phyloP scores from a whole-genome alignment of 768 basidiomycete species.

The Phlebiopsis gigantea region DNA sequence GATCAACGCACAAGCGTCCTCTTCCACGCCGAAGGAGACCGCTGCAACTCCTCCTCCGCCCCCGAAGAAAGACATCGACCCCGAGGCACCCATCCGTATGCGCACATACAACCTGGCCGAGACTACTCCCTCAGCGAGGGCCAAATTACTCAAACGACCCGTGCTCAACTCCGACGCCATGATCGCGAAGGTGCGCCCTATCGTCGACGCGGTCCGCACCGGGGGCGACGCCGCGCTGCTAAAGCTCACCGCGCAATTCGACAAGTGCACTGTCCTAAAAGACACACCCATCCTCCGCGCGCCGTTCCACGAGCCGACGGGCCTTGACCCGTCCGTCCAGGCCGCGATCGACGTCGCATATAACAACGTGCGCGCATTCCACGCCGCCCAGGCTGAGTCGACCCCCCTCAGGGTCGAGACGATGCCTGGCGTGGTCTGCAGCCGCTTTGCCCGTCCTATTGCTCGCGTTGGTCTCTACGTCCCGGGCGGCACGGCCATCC shows the following conservation, averaged over 20 bases:
- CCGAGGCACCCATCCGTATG: slow-evolving; percentile 64
- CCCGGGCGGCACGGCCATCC: slow-evolving; percentile 93
- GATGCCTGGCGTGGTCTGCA: slow-evolving; percentile 96
- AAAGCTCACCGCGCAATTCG: slow-evolving; percentile 90
- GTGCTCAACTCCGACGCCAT: slow-evolving; percentile 85
- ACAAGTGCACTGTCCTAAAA: slow-evolving; percentile 68
- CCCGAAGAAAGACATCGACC: slow-evolving; percentile 18
- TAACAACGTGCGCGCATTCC: slow-evolving; percentile 87
- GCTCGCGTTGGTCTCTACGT: slow-evolving; percentile 95
- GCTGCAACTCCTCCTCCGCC: slow-evolving; percentile 20
- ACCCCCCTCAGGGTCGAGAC: slow-evolving; percentile 82
- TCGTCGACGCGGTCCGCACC: slow-evolving; percentile 80
- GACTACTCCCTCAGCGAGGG: slow-evolving; percentile 47
- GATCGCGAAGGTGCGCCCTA: slow-evolving; percentile 91
- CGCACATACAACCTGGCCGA: slow-evolving; percentile 58
- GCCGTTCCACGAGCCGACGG: slow-evolving; percentile 69
- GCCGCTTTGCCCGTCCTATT: slow-evolving; percentile 93
- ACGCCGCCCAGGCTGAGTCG: slow-evolving; percentile 77
- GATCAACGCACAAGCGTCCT: slow-evolving; percentile 25
- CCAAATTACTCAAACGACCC: slow-evolving; percentile 76
- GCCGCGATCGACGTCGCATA: slow-evolving; percentile 89
- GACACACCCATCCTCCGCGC: slow-evolving; percentile 11
- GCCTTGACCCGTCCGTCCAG: slow-evolving; percentile 58
- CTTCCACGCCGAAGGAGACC: slow-evolving; percentile 19
- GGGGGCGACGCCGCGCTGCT: slow-evolving; percentile 85